A percentile compares a stretch with the other conserved stretches of the same genome.
These are phyloP conservation scores for Plenodomus biglobosus DNA, from an alignment of 2,329 filamentous ascomycete genomes.

Conservation along the genomic window DNA sequence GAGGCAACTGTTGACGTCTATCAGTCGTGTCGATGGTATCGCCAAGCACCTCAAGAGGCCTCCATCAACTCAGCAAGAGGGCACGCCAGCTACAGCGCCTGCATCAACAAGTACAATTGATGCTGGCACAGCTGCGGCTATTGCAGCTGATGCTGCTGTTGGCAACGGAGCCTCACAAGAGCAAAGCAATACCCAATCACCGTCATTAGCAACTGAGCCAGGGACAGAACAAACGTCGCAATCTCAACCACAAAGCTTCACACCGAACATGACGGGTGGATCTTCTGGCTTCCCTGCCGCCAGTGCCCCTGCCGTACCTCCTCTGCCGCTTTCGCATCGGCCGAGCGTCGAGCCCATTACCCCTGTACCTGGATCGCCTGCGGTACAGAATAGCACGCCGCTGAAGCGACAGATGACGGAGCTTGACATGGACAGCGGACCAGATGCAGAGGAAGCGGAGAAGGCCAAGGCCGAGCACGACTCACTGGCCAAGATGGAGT, in stretches of 20 bases:
- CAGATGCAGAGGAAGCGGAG: conserved; percentile 9
- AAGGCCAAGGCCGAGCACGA: neutral
- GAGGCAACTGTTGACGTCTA: conserved; percentile 24
- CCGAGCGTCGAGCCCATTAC: conserved; percentile 43
- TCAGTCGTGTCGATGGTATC: conserved; percentile 26
- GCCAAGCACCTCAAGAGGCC: conserved; percentile 17
- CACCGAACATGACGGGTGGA: conserved; percentile 29
- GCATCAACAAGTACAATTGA: conserved; percentile 19
- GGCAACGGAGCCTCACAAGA: conserved; percentile 13
- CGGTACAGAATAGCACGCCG: conserved; percentile 29
- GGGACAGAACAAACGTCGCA: conserved; percentile 5
- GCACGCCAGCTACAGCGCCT: conserved; percentile 9
- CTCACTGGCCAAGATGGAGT: neutral
- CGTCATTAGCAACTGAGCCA: conserved; percentile 1
- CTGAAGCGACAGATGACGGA: conserved; percentile 21
- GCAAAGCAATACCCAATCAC: conserved; percentile 3
- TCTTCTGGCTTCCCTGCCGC: conserved; percentile 8
- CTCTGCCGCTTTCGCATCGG: conserved; percentile 23
- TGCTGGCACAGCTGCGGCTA: conserved; percentile 36
- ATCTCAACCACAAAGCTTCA: conserved; percentile 29
- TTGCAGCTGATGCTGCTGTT: conserved; percentile 36
- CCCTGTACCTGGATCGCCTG: conserved; percentile 39
- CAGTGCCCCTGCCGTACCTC: conserved; percentile 12
- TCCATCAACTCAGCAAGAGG: conserved; percentile 13
- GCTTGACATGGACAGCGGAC: conserved; percentile 12